These are phyloP conservation scores for Pulveroboletus sp. DNA, from an alignment of 768 basidiomycete species.

Conservation along the genomic window DNA sequence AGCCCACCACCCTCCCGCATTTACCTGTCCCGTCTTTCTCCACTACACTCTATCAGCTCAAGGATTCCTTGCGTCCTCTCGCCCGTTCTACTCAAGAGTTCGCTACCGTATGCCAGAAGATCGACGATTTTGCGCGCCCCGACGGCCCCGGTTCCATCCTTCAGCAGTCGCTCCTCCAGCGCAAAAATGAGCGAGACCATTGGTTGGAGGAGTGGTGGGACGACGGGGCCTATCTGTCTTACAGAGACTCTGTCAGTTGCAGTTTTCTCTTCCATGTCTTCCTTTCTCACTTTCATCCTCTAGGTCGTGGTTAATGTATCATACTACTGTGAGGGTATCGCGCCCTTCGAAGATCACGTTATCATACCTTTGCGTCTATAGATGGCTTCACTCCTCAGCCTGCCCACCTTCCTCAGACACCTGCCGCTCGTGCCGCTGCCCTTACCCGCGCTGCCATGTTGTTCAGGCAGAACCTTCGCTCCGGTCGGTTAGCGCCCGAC, in stretches of 20 bases:
- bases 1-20: constrained; percentile 51
- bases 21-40: constrained; percentile 74
- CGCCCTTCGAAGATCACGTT: neutral
- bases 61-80: constrained; percentile 67
- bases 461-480: constrained; percentile 67
- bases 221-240: constrained; percentile 73
- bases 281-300: constrained; percentile 15
- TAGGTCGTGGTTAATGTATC: constrained; percentile 86
- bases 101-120: constrained; percentile 49
- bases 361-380: constrained; percentile 28
- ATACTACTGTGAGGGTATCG: constrained; percentile 73
- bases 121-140: constrained; percentile 56
- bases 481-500: constrained; percentile 63
- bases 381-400: constrained; percentile 78
- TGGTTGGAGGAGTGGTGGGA: constrained; percentile 99
- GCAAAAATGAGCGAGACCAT: constrained; percentile 54
- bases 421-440: constrained; percentile 65
- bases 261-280: neutral
- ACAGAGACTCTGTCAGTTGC: constrained; percentile 73
- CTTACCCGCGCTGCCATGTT: constrained; percentile 68
- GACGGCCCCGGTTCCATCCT: constrained; percentile 48
- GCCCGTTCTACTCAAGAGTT: constrained; percentile 63
- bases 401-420: constrained; percentile 50
- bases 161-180: constrained; percentile 58
- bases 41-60: constrained; percentile 64